These are phyloP conservation scores for Rubroshorea leprosula DNA, from an alignment of 345 rosid genomes.

Conservation along the genomic window DNA sequence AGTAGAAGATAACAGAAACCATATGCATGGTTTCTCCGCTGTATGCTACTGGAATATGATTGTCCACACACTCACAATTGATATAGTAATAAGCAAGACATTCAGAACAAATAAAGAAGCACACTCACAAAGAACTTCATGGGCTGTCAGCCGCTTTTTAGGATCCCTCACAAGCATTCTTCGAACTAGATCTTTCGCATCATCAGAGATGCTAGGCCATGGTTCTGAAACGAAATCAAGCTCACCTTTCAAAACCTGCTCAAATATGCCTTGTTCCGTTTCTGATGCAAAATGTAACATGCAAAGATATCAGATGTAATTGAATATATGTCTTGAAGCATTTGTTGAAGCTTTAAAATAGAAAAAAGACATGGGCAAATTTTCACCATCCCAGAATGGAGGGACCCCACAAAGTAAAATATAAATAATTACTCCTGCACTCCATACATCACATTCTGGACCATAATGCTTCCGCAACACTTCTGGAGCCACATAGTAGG, in stretches of 20 bases:
- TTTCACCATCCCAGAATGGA: slow-evolving; percentile 97
- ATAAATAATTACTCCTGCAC: slow-evolving; percentile 93
- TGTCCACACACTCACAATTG: too few relatives aligned
- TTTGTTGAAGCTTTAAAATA: slow-evolving; percentile 2
- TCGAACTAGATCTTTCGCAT: slow-evolving; percentile 82
- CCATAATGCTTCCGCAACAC: slow-evolving; percentile 82
- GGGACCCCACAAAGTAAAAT: slow-evolving; percentile 90
- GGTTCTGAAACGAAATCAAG: slow-evolving; percentile 93
- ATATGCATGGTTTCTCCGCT: too few relatives aligned
- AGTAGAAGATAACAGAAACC: too few relatives aligned
- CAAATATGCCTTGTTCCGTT: slow-evolving; percentile 93
- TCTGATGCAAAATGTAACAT: slow-evolving; percentile 42
- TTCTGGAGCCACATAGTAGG: slow-evolving; percentile 98
- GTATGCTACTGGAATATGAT: too few relatives aligned
- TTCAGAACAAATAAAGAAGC: neutral
- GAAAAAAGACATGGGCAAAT: neutral
- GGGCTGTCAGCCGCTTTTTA: slow-evolving; percentile 72
- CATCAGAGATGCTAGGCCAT: slow-evolving; percentile 86
- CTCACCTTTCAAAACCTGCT: slow-evolving; percentile 89
- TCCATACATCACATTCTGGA: slow-evolving; percentile 93
- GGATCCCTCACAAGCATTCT: slow-evolving; percentile 85
- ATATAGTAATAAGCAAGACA: too few relatives aligned
- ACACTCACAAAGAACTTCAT: slow-evolving; percentile 84
- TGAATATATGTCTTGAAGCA: slow-evolving; percentile 12
- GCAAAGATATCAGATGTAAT: slow-evolving; percentile 17